These are phyloP conservation scores for Gossypium turneri DNA, from an alignment of 345 rosid genomes.

Conservation along the genomic window DNA sequence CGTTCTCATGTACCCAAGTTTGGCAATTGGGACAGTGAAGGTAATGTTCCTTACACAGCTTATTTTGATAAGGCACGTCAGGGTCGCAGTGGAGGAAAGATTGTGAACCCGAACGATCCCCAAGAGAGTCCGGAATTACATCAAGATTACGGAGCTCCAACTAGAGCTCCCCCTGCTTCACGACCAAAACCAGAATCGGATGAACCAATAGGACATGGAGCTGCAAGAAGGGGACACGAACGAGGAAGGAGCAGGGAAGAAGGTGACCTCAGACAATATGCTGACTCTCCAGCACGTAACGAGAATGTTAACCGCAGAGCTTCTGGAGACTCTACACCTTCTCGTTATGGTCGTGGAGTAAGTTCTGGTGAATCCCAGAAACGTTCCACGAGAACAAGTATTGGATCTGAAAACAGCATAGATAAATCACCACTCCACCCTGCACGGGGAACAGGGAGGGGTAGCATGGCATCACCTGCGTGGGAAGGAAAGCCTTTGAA, in stretches of 20 bases:
- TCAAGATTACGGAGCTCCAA: constrained; percentile 27
- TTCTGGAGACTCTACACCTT: constrained; percentile 30
- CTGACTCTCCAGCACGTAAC: constrained; percentile 41
- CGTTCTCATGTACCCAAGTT: constrained; percentile 72
- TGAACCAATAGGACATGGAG: constrained; percentile 31
- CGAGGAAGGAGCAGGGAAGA: constrained; percentile 39
- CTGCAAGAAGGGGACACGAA: constrained; percentile 37
- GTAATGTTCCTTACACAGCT: constrained; percentile 80
- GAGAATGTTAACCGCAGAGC: constrained; percentile 34
- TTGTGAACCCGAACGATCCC: constrained; percentile 71
- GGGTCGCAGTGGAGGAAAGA: constrained; percentile 53
- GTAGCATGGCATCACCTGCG: constrained; percentile 40
- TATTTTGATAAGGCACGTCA: constrained; percentile 82
- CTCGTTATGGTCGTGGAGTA: constrained; percentile 46
- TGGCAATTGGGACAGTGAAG: constrained; percentile 85
- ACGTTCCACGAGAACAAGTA: constrained; percentile 39
- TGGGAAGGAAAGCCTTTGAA: constrained; percentile 57
- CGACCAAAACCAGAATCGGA: constrained; percentile 37
- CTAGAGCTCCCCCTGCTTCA: constrained; percentile 40
- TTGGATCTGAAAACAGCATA: constrained; percentile 53
- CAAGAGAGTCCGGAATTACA: constrained; percentile 48
- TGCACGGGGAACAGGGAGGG: constrained; percentile 39
- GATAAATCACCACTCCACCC: constrained; percentile 66
- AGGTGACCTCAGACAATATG: constrained; percentile 34
- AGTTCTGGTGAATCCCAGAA: constrained; percentile 37